Evolutionary conservation across 495 filamentous ascomycete species (phyloP).

Genomic region (Monascus purpureus): DNA sequence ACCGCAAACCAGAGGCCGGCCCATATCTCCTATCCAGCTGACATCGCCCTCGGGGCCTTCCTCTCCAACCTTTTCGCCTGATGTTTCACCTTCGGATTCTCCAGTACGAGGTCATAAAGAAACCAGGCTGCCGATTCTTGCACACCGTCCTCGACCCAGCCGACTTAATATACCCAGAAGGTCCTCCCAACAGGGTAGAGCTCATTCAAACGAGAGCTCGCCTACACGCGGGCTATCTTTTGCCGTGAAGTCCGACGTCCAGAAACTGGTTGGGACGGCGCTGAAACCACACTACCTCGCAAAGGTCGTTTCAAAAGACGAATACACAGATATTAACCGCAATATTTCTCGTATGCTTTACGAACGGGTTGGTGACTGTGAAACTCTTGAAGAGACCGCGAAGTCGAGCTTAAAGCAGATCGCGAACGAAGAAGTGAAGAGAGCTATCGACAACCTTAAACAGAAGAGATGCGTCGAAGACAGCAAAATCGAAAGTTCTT

Average conservation of each 20-base stretch:
- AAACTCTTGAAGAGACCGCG: conserved; percentile 40
- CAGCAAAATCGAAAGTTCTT: background rate
- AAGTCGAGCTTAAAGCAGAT: conserved; percentile 51
- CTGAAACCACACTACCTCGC: conserved; percentile 62
- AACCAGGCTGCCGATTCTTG: conserved; percentile 3
- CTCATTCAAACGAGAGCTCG: conserved; percentile 40
- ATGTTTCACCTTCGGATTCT: conserved; percentile 23
- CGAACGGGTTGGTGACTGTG: conserved; percentile 52
- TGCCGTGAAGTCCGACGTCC: conserved; percentile 66
- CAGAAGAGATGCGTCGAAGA: conserved; percentile 4
- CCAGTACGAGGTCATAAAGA: conserved; percentile 6
- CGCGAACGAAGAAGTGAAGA: conserved; percentile 60
- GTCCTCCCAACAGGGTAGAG: conserved; percentile 9
- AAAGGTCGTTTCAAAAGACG: conserved; percentile 57
- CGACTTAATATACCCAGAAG: conserved; percentile 23
- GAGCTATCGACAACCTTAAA: conserved; percentile 34
- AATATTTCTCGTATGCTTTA: conserved; percentile 76
- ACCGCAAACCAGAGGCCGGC: conserved; percentile 43
- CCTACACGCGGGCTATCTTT: conserved; percentile 47
- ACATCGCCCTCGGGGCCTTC: conserved; percentile 50
- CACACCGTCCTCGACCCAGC: too few species aligned
- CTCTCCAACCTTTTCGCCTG: conserved; percentile 42
- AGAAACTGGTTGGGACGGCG: conserved; percentile 61
- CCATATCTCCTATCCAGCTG: conserved; percentile 54
- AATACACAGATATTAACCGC: conserved; percentile 80